Conservation (phyloP, 257 asterid genomes). For the Knoxia roxburghii region DNA sequence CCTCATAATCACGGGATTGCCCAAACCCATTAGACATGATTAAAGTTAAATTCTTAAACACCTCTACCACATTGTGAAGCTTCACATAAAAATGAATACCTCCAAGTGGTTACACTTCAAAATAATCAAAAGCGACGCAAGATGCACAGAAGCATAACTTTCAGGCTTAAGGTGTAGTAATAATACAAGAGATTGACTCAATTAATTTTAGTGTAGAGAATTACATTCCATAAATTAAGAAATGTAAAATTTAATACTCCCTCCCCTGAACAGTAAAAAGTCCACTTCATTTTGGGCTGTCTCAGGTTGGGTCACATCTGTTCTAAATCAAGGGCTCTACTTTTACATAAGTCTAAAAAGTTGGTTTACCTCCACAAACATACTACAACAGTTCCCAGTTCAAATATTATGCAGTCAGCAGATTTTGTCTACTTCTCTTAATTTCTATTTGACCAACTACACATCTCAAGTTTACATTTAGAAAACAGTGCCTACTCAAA, state of each 20-base stretch:
- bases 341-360: not conserved
- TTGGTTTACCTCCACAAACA: not conserved
- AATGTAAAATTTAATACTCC: not conserved
- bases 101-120: no score
- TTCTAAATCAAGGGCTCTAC: not conserved
- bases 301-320: not conserved
- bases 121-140: not conserved
- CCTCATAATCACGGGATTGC: not conserved
- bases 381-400: not conserved
- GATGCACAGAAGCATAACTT: not conserved
- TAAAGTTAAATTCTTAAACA: not conserved
- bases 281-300: not conserved
- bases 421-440: not conserved
- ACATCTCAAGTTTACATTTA: not conserved
- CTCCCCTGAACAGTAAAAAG: not conserved
- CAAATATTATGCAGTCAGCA: not conserved
- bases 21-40: not conserved
- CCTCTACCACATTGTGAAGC: no score
- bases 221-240: not conserved
- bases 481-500: no score
- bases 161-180: not conserved
- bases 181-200: not conserved
- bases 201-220: not conserved
- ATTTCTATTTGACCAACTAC: not conserved
- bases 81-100: not conserved